These are phyloP conservation scores for Sedum album DNA, from an alignment of 164 flowering plant genomes.

Conservation along the genomic window DNA sequence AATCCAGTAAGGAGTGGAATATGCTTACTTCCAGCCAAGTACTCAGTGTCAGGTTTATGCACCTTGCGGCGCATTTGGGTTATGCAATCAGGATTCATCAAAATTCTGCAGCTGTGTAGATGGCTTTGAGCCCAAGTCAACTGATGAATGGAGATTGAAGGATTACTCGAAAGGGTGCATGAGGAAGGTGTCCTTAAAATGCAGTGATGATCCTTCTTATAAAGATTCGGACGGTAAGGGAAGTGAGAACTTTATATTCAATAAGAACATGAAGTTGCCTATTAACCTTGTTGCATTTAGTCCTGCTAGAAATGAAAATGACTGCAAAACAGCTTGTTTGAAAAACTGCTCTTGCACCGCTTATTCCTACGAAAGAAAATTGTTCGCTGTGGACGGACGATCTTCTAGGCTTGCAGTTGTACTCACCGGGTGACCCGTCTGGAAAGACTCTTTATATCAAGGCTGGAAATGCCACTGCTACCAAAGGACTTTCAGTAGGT, in stretches of 20 bases:
- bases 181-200: not conserved
- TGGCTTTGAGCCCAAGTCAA: slow-evolving; percentile 9
- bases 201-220: not conserved
- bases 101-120: slow-evolving; percentile 1
- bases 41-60: slow-evolving; percentile 7
- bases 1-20: not conserved
- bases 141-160: not conserved
- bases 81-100: not conserved
- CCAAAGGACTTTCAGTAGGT: not conserved
- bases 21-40: not conserved
- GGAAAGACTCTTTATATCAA: not conserved
- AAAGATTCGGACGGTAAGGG: not conserved
- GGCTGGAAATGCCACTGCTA: not conserved
- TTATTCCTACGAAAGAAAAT: not conserved
- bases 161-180: slow-evolving; percentile 9
- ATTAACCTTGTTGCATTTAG: not conserved
- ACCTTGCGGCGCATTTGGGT: not conserved
- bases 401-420: not conserved
- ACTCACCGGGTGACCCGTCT: not conserved
- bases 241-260: not conserved
- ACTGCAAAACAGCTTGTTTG: not conserved
- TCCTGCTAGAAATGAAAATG: not conserved
- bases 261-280: not conserved
- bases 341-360: slow-evolving; percentile 6
- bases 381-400: slow-evolving; percentile 1